Evolutionary conservation across 1,139 yeast genomes (phyloP).

Genomic region (Debaryomyces nepalensis): DNA sequence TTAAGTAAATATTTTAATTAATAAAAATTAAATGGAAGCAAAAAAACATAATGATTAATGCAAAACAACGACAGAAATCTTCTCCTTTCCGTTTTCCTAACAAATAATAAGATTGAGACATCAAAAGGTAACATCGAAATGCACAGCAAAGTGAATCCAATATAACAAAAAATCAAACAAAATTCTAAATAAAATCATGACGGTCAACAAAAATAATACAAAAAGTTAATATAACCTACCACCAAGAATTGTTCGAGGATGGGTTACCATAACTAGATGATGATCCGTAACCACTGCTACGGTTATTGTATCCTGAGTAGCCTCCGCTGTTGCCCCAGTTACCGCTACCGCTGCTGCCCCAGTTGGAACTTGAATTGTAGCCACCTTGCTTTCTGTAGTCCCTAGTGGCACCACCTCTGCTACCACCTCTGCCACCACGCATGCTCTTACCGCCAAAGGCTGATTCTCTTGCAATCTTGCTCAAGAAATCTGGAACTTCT

Average conservation of each 20-base stretch:
- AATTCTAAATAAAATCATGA: slow-evolving; percentile 7
- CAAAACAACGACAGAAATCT: slow-evolving; percentile 26
- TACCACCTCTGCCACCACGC: slow-evolving; percentile 57
- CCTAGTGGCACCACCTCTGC: slow-evolving; percentile 52
- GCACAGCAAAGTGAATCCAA: slow-evolving; percentile 21
- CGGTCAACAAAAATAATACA: slow-evolving; percentile 14
- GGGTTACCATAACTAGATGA: slow-evolving; percentile 40
- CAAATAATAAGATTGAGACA: slow-evolving; percentile 35
- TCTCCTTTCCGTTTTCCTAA: slow-evolving; percentile 25
- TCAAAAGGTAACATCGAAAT: slow-evolving; percentile 24
- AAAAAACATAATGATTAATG: slow-evolving; percentile 25
- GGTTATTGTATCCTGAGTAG: slow-evolving; percentile 27
- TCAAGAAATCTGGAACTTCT: slow-evolving; percentile 90
- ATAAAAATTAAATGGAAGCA: slow-evolving; percentile 19
- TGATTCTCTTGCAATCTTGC: slow-evolving; percentile 78
- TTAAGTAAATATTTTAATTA: slow-evolving; percentile 14
- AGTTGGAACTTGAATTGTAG: slow-evolving; percentile 34
- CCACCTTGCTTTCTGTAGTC: slow-evolving; percentile 60
- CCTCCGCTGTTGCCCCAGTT: slow-evolving; percentile 35
- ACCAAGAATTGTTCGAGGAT: slow-evolving; percentile 43
- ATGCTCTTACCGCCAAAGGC: slow-evolving; percentile 50
- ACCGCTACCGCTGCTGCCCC: slow-evolving; percentile 21
- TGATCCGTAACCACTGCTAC: slow-evolving; percentile 21
- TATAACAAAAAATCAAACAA: slow-evolving; percentile 8
- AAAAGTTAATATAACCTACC: slow-evolving; percentile 30